Base-by-base conservation (phyloP, 805 yeast species). In the Myxozyma melibiosi region DNA sequence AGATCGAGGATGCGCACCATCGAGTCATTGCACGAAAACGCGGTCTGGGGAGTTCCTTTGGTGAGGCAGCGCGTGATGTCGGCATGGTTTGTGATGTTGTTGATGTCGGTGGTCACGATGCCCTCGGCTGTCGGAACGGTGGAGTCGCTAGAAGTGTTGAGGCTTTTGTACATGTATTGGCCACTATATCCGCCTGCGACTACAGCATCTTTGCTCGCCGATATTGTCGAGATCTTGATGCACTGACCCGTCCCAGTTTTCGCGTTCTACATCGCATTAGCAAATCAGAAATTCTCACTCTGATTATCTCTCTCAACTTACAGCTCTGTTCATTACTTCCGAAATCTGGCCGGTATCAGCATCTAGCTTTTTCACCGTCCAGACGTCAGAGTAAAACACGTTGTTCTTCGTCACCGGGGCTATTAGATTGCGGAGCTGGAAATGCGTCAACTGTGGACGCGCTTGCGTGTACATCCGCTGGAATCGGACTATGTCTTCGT, bases 121-220 rank as follows among this genome's bases (percentile, higher is more conserved):
- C 68, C 73, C 62, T 76, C 80, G 18, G 73, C 53, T 9, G 55
- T 13, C 22, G 66, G 64, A 9, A 41, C 46, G 18, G 38, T 5
- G 13, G 55, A 33, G 18, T 14, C 24, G 24, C 24, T 38, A 16
- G 42, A 48, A n/a, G 62, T 44, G 18, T 34, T 42, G 1, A 77
- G 71, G 45, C 75, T 72, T 56, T 76, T 72, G 37, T 76, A 66
- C 2, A 79, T 62, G 54, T 75, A 73, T 13, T 81, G 78, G 1
- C 86, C 86, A 47, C 76, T 77, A 53, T 80, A 77, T 0, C 85
- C 80, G 1, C 86, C 86, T 9, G 81, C 77, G 8, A 76, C 79
- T 18, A 82, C 67, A 24, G 73, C 66, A 4, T 71, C 71, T 16
- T 73, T 66, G 16, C 79, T 71, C 40, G 81, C 75, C 4, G 79